Conservation (phyloP, 768 basidiomycete genomes). For the Mycena galericulata region DNA sequence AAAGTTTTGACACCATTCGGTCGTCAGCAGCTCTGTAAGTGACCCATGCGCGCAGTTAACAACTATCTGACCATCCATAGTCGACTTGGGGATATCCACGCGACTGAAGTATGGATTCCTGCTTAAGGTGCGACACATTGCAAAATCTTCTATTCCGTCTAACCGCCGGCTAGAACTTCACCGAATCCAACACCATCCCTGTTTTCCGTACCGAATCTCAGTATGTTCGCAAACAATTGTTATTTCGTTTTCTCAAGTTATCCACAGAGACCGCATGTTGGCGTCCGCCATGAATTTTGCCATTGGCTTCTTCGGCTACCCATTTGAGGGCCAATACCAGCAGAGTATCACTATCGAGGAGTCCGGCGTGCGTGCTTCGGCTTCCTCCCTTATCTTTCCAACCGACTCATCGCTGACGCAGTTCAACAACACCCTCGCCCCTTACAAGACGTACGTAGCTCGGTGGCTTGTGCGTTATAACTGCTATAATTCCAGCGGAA, state of each 20-base stretch:
- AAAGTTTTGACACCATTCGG: constrained; percentile 91
- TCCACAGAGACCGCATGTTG: constrained; percentile 75
- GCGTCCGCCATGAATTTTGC: constrained; percentile 75
- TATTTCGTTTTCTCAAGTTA: neutral
- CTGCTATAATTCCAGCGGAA: neutral
- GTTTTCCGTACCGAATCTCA: constrained; percentile 87
- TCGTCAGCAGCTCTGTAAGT: constrained; percentile 84
- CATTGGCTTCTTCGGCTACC: constrained; percentile 82
- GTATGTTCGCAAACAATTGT: constrained; percentile 47
- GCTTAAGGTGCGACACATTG: constrained; percentile 58
- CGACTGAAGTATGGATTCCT: constrained; percentile 85
- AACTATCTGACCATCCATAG: constrained; percentile 44
- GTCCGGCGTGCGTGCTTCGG: constrained; percentile 56
- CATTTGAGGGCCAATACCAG: constrained; percentile 78
- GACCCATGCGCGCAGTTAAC: neutral
- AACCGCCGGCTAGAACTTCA: constrained; percentile 62
- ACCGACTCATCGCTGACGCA: constrained; percentile 42
- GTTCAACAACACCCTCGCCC: constrained; percentile 90
- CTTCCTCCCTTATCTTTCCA: neutral
- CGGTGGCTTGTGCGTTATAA: too few species aligned
- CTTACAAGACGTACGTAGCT: constrained; percentile 78
- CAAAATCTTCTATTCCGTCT: neutral
- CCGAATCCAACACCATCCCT: constrained; percentile 68
- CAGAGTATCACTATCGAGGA: constrained; percentile 83
- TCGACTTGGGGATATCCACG: constrained; percentile 76